Evolutionary conservation across 306 rosid species (phyloP).

Genomic region (Sicyos baderoa): DNA sequence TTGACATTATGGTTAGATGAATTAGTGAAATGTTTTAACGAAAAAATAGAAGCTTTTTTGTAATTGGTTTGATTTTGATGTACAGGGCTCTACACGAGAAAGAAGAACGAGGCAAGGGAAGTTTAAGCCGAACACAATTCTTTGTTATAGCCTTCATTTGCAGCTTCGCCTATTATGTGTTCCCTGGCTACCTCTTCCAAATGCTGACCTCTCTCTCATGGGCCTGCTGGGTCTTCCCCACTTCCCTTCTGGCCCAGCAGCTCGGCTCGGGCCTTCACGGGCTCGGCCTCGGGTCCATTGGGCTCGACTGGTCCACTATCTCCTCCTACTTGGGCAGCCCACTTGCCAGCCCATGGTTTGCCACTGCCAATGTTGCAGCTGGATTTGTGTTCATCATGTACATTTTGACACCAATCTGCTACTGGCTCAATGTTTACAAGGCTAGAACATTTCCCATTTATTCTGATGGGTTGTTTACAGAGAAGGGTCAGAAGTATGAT

Average conservation of each 20-base stretch:
- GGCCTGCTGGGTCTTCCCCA: constrained; percentile 81
- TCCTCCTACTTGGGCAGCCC: constrained; percentile 92
- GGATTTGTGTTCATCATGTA: constrained; percentile 66
- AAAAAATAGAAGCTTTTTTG: no score
- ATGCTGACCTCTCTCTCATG: constrained; percentile 76
- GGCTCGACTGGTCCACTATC: constrained; percentile 82
- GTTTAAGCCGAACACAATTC: constrained; percentile 61
- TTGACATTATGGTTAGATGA: no score
- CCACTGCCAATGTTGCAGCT: constrained; percentile 79
- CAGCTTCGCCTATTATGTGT: constrained; percentile 75
- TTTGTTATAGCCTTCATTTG: constrained; percentile 69
- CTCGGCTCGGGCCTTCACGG: constrained; percentile 77
- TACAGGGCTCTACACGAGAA: constrained; percentile 76
- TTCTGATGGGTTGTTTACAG: constrained; percentile 44
- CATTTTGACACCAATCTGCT: constrained; percentile 50
- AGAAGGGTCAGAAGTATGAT: constrained; percentile 41
- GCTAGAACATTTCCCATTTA: constrained; percentile 74
- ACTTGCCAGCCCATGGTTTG: constrained; percentile 94
- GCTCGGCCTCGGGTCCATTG: constrained; percentile 57
- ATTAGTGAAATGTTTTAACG: no score
- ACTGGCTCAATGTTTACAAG: constrained; percentile 58
- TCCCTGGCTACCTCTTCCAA: constrained; percentile 75
- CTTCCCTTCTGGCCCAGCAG: constrained; percentile 60
- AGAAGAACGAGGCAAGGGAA: constrained; percentile 54
- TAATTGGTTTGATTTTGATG: neutral